phyloP scores from a whole-genome alignment of 257 asterid genomes.

The Solanum bulbocastanum region DNA sequence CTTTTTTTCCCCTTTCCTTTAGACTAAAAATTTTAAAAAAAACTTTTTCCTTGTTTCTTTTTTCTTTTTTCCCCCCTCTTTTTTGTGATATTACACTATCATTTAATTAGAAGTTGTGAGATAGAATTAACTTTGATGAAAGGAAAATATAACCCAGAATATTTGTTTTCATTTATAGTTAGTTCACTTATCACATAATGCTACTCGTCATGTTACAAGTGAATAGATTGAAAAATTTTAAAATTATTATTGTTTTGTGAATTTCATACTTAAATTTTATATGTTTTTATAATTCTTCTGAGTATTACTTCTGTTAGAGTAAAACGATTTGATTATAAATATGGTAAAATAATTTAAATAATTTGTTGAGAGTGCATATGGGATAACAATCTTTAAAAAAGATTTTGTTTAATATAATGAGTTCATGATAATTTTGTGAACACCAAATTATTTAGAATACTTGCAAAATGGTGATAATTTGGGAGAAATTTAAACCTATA shows the following conservation, averaged over 20 bases:
- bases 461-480: neutral
- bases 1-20: neutral
- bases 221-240: neutral
- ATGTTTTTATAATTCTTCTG: neutral
- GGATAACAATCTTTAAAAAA: neutral
- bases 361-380: neutral
- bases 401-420: neutral
- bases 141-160: neutral
- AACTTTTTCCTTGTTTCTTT: no score
- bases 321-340: neutral
- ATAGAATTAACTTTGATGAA: no score
- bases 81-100: neutral
- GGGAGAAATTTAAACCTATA: no score
- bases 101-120: neutral
- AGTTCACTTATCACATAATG: neutral
- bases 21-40: neutral
- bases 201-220: neutral
- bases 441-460: neutral
- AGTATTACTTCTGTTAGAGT: no score
- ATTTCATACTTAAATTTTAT: no score
- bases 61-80: no score
- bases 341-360: no score
- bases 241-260: no score
- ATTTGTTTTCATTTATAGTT: no score
- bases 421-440: neutral